Conservation (phyloP, 2,329 filamentous ascomycete species). For the Sporothrix pseudoabietina region DNA sequence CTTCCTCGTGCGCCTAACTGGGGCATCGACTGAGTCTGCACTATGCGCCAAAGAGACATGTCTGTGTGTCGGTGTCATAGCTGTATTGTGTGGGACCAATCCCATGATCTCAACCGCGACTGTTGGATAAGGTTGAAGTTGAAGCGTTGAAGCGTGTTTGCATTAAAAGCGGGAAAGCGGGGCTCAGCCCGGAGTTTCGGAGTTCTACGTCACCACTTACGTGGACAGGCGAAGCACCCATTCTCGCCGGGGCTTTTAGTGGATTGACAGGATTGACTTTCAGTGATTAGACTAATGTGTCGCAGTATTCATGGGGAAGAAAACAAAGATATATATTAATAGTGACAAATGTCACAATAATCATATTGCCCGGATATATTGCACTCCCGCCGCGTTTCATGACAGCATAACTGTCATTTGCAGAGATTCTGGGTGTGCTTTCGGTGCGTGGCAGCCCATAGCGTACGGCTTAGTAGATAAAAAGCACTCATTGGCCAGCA, state of each 20-base stretch:
- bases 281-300: too few relatives aligned
- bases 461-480: too few relatives aligned
- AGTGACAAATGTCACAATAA: too few relatives aligned
- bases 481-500: too few relatives aligned
- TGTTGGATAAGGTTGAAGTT: neutral
- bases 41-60: neutral
- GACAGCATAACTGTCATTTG: too few relatives aligned
- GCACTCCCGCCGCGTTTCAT: too few relatives aligned
- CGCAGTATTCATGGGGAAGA: too few relatives aligned
- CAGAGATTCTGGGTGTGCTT: too few relatives aligned
- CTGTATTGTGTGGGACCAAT: neutral
- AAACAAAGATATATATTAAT: too few relatives aligned
- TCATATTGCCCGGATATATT: too few relatives aligned
- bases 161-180: neutral
- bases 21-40: neutral
- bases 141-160: neutral
- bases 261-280: neutral
- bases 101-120: neutral
- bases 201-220: neutral
- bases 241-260: neutral
- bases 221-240: too few relatives aligned
- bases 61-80: neutral
- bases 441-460: too few relatives aligned
- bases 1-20: constrained; percentile 30
- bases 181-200: neutral